Evolutionary conservation across 371 early-diverging fungal species (phyloP), one percentile per base, ranked within the genome.

Genomic region (Mucor circinelloides): DNA sequence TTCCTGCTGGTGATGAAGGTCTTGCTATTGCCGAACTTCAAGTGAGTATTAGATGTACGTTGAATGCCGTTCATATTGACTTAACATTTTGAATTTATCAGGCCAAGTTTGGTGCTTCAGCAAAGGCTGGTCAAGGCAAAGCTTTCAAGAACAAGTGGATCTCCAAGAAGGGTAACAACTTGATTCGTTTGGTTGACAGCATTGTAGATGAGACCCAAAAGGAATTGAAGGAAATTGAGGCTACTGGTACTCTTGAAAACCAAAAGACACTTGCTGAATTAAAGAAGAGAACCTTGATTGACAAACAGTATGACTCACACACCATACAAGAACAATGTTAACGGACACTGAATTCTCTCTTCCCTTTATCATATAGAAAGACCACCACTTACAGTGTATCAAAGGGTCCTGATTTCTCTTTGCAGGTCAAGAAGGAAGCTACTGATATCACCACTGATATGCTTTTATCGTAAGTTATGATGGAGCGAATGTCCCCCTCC

Each of bases 71-170:
- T 13, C 57, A 19, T 8, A 31, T 27, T 6, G 4, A 34, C 31
- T 32, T 13, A 23, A 27, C 21, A 38, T 32, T 13, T 3, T 23
- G 23, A 28, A 6, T n/a, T 1, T 10, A 21, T 23, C 63, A 83
- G 83, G 66, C 74, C 10, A 77, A 75, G 57, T 83, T 93, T 57
- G 96, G 95, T 36, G 82, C 89, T 32, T 76, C 89, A 40, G 93
- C 94, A 69, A 95, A 92, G 79, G 88, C 96, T 69, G 99, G 99
- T 40, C 96, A 96, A 80, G 96, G 95, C 60, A 93, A 91, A 74
- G 97, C 97, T 34, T 92, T 98, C 84, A 94, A 94, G 80, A 94
- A 96, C 88, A 97, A 95, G 82, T 98, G 99, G 99, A 91, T 98
- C 73, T 85, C 87, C 66, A 97, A 97, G 82, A 86, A 86, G 60